Evolutionary conservation across 805 yeast genomes (phyloP), one percentile per base, ranked within the genome.

Genomic region (Zygosaccharomyces pseudorouxii): DNA sequence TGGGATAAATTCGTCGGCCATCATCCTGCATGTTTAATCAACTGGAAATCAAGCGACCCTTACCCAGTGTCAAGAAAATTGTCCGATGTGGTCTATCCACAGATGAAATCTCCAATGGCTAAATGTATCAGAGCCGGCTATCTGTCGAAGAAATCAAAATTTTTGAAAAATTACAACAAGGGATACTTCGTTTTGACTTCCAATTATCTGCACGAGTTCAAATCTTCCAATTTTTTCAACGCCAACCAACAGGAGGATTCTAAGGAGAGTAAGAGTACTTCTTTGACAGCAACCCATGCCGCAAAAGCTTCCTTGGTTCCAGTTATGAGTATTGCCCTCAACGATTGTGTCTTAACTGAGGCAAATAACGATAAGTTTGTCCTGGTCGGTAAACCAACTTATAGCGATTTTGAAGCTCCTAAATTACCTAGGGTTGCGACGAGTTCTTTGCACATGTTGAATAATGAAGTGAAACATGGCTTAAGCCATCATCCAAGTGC

Each of bases 181-280:
- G 80, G 81, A 35, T 83, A 80, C 73, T 84, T 81, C 55, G 85
- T 84, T 11, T 70, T 84, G 48, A 82, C 89, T 4, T 79, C 84
- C 57, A 81, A 79, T 58, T 82, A 73, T 52, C 62, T 84, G 33
- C 89, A 82, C 64, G 89, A 84, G 63, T 84, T 82, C 65, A 80
- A 77, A 58, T 68, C 62, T 38, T 62, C 64, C 44, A 62, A 67
- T 46, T 62, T 67, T 35, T 68, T 62, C 45, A 60, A 64, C 22
- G 44, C 54, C 8, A 42, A 48, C 5, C 37, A 33, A 33, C 37
- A 33, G 4, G 42, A 70, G 23, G 82, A 79, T 28, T 39, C 47
- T 22, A 53, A 53, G 20, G 54, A 43, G 11, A 39, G 35, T 9
- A 52, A 53, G 14, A 51, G 41, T 20, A 46, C 42, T 3, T 38